Evolutionary conservation across 148 eudicot genomes (phyloP), one percentile per base, ranked within the genome.

Genomic region (Dysphania ambrosioides): DNA sequence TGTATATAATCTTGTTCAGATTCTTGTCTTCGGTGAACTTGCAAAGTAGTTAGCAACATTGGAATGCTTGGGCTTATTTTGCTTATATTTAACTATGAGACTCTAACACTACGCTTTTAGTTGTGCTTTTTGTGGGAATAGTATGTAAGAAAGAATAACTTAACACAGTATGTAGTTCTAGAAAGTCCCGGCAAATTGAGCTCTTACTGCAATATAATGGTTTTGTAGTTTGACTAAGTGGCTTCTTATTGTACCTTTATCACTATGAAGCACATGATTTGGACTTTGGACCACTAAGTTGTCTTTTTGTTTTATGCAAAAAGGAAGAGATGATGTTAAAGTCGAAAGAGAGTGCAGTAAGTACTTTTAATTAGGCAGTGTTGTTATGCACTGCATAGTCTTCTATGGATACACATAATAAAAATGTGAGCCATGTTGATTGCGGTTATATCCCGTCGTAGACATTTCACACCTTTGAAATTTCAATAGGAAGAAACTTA

Each of bases 391-490:
- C 2, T 30, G 40, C 19, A 29, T 29, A 69, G 72, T 64, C 42
- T 18, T 23, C 12, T 40, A 41, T 40, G 8, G 57, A 67, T 67
- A 11, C 26, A 6, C 38, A 32, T 47, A 12, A 30, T 51, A 42
- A 47, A 70, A 5, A 21, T 19, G 10, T 73, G 36, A 41, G 64
- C 34, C 55, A 38, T 36, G n/a, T 66, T 23, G 30, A 57, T 36
- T 29, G 7, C 27, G 55, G 66, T 27, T 21, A 38, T 21, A 8
- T 31, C 26, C 71, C 66, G 27, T 7, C 34, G 23, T 30, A 16
- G 47, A 41, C 34, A 23, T 8, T 36, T 63, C 10, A 40, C 32
- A 19, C 21, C 21, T 63, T 68, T 68, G 67, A 76, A 75, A 38
- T 38, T 56, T 67, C 42, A 75, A 29, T 23, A 0, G 29, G 40